Conservation (phyloP, 352 stramenopile genomes). For the Globisporangium okanoganense region DNA sequence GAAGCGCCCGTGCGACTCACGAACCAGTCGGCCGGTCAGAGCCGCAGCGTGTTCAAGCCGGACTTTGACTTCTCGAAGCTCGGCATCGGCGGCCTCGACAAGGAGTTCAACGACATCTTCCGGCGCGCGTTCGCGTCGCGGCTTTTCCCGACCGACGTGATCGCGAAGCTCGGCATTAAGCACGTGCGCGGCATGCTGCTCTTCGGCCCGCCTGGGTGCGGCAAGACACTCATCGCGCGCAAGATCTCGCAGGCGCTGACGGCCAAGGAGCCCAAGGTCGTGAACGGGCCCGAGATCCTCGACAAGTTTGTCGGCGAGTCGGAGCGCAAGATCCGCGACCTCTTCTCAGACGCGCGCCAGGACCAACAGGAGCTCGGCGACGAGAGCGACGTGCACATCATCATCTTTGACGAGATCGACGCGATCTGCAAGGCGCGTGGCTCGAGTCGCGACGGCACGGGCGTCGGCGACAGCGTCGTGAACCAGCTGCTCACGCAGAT, state of each 20-base stretch:
- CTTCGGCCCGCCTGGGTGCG: conserved; percentile 85
- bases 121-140: conserved; percentile 97
- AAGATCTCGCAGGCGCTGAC: conserved; percentile 98
- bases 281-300: conserved; percentile 99
- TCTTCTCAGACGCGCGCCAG: conserved; percentile 94
- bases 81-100: conserved; percentile 97
- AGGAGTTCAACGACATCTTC: conserved; percentile 99
- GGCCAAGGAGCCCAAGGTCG: conserved; percentile 95
- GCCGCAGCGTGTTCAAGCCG: conserved; percentile 89
- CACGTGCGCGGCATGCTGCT: conserved; percentile 95
- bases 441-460: conserved; percentile 90
- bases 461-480: conserved; percentile 97
- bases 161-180: conserved; percentile 98
- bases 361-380: conserved; percentile 92
- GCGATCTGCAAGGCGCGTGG: conserved; percentile 98
- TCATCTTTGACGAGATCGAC: conserved; percentile 99
- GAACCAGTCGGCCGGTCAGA: conserved; percentile 77
- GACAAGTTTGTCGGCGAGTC: conserved; percentile 99
- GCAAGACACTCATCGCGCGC: conserved; percentile 98
- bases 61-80: conserved; percentile 99
- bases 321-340: conserved; percentile 98
- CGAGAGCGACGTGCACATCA: conserved; percentile 98
- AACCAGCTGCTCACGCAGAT: conserved; percentile 99
- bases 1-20: conserved; percentile 71
- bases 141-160: conserved; percentile 95